phyloP scores from a whole-genome alignment of 2,329 filamentous ascomycete genomes.

The Colletotrichum siamense region DNA sequence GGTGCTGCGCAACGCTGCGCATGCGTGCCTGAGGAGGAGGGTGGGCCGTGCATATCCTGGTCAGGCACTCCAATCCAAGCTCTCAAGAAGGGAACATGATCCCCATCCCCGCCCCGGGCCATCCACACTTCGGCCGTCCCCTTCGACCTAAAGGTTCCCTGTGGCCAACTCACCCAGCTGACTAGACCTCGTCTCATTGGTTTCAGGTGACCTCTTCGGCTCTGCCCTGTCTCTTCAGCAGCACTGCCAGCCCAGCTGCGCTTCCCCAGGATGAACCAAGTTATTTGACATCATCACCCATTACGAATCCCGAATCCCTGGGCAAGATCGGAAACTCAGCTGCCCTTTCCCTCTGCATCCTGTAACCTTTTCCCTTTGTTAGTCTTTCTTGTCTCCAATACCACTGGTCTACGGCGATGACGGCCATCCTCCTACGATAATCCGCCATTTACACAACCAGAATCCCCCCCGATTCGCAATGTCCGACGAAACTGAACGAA shows the following conservation, averaged over 20 bases:
- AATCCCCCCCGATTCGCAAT: conserved; percentile 32
- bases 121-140: conserved; percentile 1
- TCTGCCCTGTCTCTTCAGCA: not conserved
- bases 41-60: conserved; percentile 9
- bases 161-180: conserved; percentile 11
- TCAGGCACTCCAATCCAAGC: conserved; percentile 11
- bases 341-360: not conserved
- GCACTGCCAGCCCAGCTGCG: conserved; percentile 1
- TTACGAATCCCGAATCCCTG: conserved; percentile 16
- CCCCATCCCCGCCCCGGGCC: conserved; percentile 7
- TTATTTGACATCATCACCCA: conserved; percentile 24
- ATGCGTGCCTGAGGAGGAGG: not conserved
- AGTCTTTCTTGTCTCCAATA: not conserved
- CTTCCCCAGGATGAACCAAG: conserved; percentile 18
- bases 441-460: not conserved
- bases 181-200: conserved; percentile 21
- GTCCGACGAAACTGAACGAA: conserved; percentile 47
- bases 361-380: not conserved
- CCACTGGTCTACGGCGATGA: not conserved
- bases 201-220: conserved; percentile 19
- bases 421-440: not conserved
- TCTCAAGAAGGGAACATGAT: conserved; percentile 8
- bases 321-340: conserved; percentile 6
- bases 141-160: not conserved
- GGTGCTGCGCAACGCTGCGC: not conserved